phyloP scores from a whole-genome alignment of 768 basidiomycete species.

The Agaricus subrufescens region DNA sequence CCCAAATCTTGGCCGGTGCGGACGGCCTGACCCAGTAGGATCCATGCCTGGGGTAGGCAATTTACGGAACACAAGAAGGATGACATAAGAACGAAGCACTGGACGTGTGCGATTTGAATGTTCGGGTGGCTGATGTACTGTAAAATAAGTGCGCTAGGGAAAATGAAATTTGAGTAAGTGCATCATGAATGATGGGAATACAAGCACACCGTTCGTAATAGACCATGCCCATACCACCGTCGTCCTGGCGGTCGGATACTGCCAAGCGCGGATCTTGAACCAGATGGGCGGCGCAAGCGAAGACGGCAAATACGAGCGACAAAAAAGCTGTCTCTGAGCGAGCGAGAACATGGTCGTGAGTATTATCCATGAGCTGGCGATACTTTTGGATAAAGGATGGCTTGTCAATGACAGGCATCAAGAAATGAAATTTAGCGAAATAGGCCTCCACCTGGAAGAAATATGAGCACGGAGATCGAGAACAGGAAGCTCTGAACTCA shows the following conservation, averaged over 20 bases:
- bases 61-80: constrained; percentile 91
- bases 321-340: constrained; percentile 71
- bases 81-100: constrained; percentile 85
- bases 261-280: constrained; percentile 68
- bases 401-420: constrained; percentile 85
- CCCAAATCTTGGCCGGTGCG: constrained; percentile 89
- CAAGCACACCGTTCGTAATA: constrained; percentile 77
- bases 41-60: constrained; percentile 92
- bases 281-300: constrained; percentile 81
- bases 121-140: constrained; percentile 91
- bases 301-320: constrained; percentile 81
- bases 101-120: constrained; percentile 82
- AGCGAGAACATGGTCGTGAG: constrained; percentile 44
- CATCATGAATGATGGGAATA: constrained; percentile 7
- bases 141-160: constrained; percentile 72
- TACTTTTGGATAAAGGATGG: constrained; percentile 76
- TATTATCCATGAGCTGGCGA: constrained; percentile 68
- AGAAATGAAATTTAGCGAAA: constrained; percentile 82
- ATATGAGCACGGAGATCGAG: constrained; percentile 13
- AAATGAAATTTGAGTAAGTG: constrained; percentile 12
- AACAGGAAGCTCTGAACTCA: constrained; percentile 32
- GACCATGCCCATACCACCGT: constrained; percentile 85
- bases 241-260: constrained; percentile 54
- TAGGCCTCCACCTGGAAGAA: constrained; percentile 72
- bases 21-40: constrained; percentile 86